Percentiles rank a stretch among this genome's conserved stretches.
phyloP scores from a whole-genome alignment of 805 yeast genomes.

The Saccharomycopsis fodiens region DNA sequence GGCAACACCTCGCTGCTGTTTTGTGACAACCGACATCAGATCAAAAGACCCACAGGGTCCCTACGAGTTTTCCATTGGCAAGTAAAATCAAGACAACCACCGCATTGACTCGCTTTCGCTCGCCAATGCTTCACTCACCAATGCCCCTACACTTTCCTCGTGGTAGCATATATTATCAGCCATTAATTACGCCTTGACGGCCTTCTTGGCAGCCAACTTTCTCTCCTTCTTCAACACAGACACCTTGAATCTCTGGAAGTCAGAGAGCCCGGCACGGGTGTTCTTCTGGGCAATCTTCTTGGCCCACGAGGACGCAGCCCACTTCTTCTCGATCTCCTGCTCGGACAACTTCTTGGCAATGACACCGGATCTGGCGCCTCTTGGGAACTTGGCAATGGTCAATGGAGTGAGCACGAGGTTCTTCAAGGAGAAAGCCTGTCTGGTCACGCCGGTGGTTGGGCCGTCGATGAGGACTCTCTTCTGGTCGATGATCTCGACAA shows the following conservation, averaged over 20 bases:
- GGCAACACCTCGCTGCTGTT: too few species aligned
- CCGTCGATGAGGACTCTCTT: conserved; percentile 98
- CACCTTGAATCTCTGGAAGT: conserved; percentile 99
- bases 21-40: too few species aligned
- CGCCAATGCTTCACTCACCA: too few species aligned
- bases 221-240: conserved; percentile 95
- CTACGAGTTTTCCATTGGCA: too few species aligned
- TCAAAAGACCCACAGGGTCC: too few species aligned
- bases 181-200: neutral
- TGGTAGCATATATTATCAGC: neutral
- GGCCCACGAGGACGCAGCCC: conserved; percentile 95
- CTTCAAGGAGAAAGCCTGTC: conserved; percentile 86
- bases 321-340: conserved; percentile 79
- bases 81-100: too few species aligned
- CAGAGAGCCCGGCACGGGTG: conserved; percentile 88
- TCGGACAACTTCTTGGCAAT: conserved; percentile 92
- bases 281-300: conserved; percentile 94
- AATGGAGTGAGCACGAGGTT: conserved; percentile 90
- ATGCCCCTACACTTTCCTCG: too few species aligned
- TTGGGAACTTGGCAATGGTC: conserved; percentile 78
- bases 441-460: conserved; percentile 79
- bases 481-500: conserved; percentile 98
- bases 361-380: conserved; percentile 84
- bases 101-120: too few species aligned
- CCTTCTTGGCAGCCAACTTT: conserved; percentile 83